Percentiles rank a stretch among this genome's conserved stretches.
phyloP scores from a whole-genome alignment of 345 rosid genomes.

The Clausena lansium region DNA sequence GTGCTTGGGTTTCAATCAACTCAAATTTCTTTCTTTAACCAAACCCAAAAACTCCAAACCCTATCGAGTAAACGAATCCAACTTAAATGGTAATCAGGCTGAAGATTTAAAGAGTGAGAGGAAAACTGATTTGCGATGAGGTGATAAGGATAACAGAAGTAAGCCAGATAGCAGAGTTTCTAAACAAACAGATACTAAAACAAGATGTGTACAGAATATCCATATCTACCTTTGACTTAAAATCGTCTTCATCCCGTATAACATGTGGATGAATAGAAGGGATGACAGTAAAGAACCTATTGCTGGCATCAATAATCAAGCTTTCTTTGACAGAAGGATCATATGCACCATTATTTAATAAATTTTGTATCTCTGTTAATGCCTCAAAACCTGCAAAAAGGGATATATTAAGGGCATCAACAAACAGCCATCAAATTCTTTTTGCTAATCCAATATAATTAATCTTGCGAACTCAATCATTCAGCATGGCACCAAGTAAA shows the following conservation, averaged over 20 bases:
- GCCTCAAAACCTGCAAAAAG: conserved; percentile 80
- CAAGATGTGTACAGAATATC: neutral
- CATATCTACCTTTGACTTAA: conserved; percentile 74
- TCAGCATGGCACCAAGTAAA: conserved; percentile 3
- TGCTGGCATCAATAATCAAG: conserved; percentile 88
- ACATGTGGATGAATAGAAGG: conserved; percentile 90
- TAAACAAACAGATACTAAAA: conserved; percentile 4
- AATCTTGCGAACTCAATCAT: conserved; percentile 10
- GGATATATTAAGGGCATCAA: neutral
- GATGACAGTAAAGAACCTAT: conserved; percentile 88
- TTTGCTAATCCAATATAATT: conserved; percentile 8
- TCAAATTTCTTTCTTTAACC: neutral
- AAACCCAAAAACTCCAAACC: neutral
- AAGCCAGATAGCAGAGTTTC: neutral
- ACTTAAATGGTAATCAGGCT: neutral
- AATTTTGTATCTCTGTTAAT: conserved; percentile 80
- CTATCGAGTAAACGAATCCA: neutral
- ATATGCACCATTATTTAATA: conserved; percentile 40
- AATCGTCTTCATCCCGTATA: conserved; percentile 80
- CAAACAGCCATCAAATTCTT: conserved; percentile 5
- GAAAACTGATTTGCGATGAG: neutral
- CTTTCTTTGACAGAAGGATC: conserved; percentile 67
- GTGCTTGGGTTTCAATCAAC: neutral
- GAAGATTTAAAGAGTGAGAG: neutral
- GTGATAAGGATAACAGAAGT: neutral